Percentiles rank a stretch among this genome's conserved stretches.
Conservation (phyloP, 2,329 filamentous ascomycete species). For the Cladosporium sp. region DNA sequence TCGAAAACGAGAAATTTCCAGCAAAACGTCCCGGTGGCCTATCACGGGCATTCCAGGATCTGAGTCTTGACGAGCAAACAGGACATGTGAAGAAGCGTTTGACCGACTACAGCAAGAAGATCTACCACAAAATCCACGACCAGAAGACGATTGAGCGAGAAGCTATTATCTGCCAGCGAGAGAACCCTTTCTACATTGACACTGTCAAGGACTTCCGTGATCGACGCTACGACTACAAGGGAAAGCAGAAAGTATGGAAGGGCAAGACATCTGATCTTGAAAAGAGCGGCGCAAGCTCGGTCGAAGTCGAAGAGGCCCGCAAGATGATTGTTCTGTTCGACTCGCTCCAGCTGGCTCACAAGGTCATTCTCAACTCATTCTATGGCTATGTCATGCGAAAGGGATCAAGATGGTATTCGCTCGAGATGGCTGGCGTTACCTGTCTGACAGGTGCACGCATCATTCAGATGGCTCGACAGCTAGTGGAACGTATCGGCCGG, state of each 20-base stretch:
- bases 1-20: slow-evolving; percentile 91
- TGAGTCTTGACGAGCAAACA: slow-evolving; percentile 80
- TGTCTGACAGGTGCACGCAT: slow-evolving; percentile 95
- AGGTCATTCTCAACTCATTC: slow-evolving; percentile 98
- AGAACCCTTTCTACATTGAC: slow-evolving; percentile 98
- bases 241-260: slow-evolving; percentile 97
- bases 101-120: slow-evolving; percentile 93
- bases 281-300: slow-evolving; percentile 70
- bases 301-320: slow-evolving; percentile 88
- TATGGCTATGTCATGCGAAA: slow-evolving; percentile 99
- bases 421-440: slow-evolving; percentile 99
- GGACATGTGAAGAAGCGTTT: slow-evolving; percentile 78
- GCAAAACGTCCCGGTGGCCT: slow-evolving; percentile 72
- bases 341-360: slow-evolving; percentile 93
- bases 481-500: slow-evolving; percentile 89
- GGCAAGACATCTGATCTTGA: slow-evolving; percentile 89
- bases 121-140: slow-evolving; percentile 99
- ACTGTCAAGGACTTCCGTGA: slow-evolving; percentile 96
- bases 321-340: slow-evolving; percentile 99
- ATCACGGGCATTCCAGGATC: slow-evolving; percentile 73
- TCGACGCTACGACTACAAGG: slow-evolving; percentile 97
- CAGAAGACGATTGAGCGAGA: slow-evolving; percentile 89
- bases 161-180: slow-evolving; percentile 95
- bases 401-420: slow-evolving; percentile 96
- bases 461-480: slow-evolving; percentile 90